Base-by-base conservation (phyloP, 2,329 filamentous ascomycete species). In the Colletotrichum sp. region DNA sequence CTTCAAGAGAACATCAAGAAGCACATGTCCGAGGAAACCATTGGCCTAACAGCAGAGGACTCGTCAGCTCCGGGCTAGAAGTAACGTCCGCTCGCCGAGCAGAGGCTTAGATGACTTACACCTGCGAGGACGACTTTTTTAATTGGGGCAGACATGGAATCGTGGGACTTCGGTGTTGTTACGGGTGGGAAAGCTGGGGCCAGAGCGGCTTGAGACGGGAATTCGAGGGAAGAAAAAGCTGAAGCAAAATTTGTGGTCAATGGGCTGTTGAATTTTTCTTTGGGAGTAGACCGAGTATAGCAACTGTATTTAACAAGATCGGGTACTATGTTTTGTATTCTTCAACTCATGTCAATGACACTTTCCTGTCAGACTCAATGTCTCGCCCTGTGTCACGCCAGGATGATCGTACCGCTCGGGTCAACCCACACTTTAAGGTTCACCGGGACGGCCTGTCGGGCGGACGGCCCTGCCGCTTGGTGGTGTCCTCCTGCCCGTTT, bases 1-100 rank as follows among this genome's bases (percentile, higher is more conserved):
- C 10, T 79, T 68, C 34, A 84, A 70, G 21, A 85, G 83, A 30
- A 80, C 81, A 55, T 77, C 44, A 39, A 84, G 78, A 16, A 85
- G 79, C 15, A 78, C 74, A 16, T 67, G 77, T 55, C 84, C 84
- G 9, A 85, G 77, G 70, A 79, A 81, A 57, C 84, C 84, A 6
- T 80, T 80, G 16, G 80, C 84, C 84, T 85, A 16, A 10, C 13
- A 34, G 21, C n/a, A 68, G 57, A 18, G 8, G 18, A 32, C 8
- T 49, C 32, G 64, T 72, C 36, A 72, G 64, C 32, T 67, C 7
- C 52, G 36, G 52, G 15, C 24, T 52, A 15, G 24, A 21, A 36
- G 34, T 21, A 18, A 21, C 32, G 16, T 26, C 18, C 32, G 30
- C 32, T 39, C 24, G 9, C 30, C 13, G 44, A 18, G 30, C 15